Evolutionary conservation across 257 asterid species (phyloP), one percentile per base, ranked within the genome.

Genomic region (Coffea eugenioides): DNA sequence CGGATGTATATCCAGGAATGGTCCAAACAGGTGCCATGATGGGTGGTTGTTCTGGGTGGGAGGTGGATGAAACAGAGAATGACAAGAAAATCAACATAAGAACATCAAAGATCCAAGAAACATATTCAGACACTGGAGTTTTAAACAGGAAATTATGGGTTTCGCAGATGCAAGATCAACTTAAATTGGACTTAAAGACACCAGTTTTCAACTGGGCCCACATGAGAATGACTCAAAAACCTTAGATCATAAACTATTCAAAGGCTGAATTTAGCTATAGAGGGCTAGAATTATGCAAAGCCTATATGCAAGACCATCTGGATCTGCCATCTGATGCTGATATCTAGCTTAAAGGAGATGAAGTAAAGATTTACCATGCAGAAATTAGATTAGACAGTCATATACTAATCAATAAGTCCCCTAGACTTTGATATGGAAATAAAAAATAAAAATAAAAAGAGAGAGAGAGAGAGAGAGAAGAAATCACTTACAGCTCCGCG

Each of bases 401-500:
- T 56, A 52, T 43, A 54, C 76, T 41, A 73, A 45, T 54, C 39
- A 56, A 76, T 72, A 69, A 75, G 43, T 31, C 52, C 79, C 46
- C 61, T 48, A 76, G 78, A 77, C 43, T 39, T 39, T 2, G 27
- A 43, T 80, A 39, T 39, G 81, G 66, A 71, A 61, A 75, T 69
- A 82, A 43, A 56, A 73, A 73, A 69, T 76, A 48, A 0, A 31
- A 31, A 31, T 31, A 31, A 31, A 31, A 31, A 31, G 34, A 31
- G 34, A 31, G 1, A 31, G 34, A 31, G 34, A 31, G 34, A 31
- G 34, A 62, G 73, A 62, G 14, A 62, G 20, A 86, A 79, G 75
- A 46, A 73, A 80, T 79, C 83, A 88, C 96, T 94, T 86, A 94
- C 98, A 39, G 96, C 98, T 46, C 94, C 98, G 54, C 78, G 88